phyloP scores from a whole-genome alignment of 768 basidiomycete species.

The Fomitopsis serialis region DNA sequence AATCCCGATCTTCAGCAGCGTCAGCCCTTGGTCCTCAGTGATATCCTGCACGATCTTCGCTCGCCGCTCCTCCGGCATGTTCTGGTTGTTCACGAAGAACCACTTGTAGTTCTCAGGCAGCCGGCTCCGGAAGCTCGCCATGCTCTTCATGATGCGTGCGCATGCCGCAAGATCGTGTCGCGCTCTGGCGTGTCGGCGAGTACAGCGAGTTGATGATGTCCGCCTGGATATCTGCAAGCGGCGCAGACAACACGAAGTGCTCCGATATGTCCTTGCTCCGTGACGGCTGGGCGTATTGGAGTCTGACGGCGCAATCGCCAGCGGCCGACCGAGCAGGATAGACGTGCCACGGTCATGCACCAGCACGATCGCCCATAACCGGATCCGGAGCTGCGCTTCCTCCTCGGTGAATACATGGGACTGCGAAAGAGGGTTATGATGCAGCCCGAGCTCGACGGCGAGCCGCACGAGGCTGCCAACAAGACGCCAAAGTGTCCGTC shows the following conservation, averaged over 20 bases:
- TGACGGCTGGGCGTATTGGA: conserved; percentile 74
- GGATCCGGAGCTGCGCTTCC: conserved; percentile 74
- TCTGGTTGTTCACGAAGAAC: conserved; percentile 64
- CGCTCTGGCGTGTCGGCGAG: conserved; percentile 63
- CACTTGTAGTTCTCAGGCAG: conserved; percentile 68
- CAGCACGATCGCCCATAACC: conserved; percentile 81
- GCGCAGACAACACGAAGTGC: conserved; percentile 72
- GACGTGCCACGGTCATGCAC: conserved; percentile 87
- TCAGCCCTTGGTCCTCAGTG: conserved; percentile 77
- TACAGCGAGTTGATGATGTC: conserved; percentile 88
- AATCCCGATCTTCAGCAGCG: conserved; percentile 79
- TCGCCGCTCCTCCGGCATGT: conserved; percentile 64
- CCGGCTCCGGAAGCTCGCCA: conserved; percentile 62
- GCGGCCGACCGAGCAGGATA: conserved; percentile 79
- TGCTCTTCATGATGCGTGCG: conserved; percentile 72
- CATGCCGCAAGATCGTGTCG: conserved; percentile 68
- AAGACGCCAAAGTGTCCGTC: conserved; percentile 84
- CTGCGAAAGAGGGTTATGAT: conserved; percentile 71
- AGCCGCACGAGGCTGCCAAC: conserved; percentile 81
- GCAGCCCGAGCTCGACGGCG: conserved; percentile 78
- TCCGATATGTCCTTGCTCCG: conserved; percentile 64
- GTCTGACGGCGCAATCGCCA: conserved; percentile 79
- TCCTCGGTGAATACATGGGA: conserved; percentile 60
- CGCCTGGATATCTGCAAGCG: conserved; percentile 79
- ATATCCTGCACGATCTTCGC: conserved; percentile 66